phyloP scores from a whole-genome alignment of 208 protist species.

The Spongospora subterranea region DNA sequence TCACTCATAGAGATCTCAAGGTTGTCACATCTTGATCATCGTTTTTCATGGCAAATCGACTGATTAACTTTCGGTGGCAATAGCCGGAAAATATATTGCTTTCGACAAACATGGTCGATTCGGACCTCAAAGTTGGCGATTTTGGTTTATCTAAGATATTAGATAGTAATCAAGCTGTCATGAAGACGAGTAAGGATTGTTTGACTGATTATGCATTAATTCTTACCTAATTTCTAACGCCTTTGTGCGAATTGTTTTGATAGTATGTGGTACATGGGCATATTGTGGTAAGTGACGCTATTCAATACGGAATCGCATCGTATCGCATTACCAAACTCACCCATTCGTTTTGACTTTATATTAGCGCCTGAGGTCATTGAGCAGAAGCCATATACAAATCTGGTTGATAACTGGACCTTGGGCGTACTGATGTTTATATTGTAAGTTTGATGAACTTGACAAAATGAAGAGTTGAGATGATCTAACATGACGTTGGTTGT shows the following conservation, averaged over 20 bases:
- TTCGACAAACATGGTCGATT: not conserved
- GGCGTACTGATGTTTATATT: conserved; percentile 39
- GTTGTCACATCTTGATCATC: not conserved
- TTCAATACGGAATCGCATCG: no score
- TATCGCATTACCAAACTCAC: not conserved
- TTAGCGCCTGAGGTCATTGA: conserved; percentile 51
- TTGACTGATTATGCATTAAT: no score
- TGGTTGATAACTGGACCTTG: conserved; percentile 49
- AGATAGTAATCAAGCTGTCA: not conserved
- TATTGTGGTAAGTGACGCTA: not conserved
- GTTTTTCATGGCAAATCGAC: not conserved
- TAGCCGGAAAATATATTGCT: conserved; percentile 32
- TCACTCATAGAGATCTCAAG: conserved; percentile 61
- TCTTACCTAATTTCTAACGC: not conserved
- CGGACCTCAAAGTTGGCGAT: conserved; percentile 44
- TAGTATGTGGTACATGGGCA: conserved; percentile 24
- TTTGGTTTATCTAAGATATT: conserved; percentile 47
- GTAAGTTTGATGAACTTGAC: not conserved
- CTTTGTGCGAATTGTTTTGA: not conserved
- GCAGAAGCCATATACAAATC: conserved; percentile 50
- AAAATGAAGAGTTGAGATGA: not conserved
- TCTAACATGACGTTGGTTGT: not conserved
- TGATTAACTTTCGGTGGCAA: no score
- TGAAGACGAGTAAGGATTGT: conserved; percentile 53
- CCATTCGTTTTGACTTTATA: not conserved